These are phyloP conservation scores for Botryotinia narcissicola DNA, from an alignment of 2,329 filamentous ascomycete species.

Conservation along the genomic window DNA sequence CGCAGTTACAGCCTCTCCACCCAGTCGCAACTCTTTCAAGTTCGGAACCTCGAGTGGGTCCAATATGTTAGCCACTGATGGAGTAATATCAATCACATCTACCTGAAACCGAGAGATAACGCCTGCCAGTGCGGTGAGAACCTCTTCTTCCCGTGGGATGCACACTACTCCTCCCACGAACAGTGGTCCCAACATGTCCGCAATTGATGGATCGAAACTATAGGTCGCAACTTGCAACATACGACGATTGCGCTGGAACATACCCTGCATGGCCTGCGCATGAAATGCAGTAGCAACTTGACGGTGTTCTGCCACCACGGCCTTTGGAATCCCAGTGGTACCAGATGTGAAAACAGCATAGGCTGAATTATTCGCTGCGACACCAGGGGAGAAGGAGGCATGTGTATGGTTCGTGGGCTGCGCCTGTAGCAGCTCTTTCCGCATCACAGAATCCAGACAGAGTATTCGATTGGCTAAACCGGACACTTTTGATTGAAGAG, in stretches of 20 bases:
- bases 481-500: neutral
- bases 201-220: conserved; percentile 26
- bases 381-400: neutral
- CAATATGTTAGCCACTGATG: neutral
- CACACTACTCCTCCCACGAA: conserved; percentile 27
- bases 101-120: neutral
- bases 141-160: conserved; percentile 26
- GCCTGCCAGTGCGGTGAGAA: neutral
- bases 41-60: neutral
- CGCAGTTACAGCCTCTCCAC: neutral
- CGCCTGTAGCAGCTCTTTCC: neutral
- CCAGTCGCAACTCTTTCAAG: neutral
- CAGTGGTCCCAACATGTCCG: conserved; percentile 27
- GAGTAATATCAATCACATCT: neutral
- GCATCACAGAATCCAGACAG: neutral
- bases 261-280: conserved; percentile 10
- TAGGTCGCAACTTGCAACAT: conserved; percentile 25
- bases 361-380: neutral
- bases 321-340: conserved; percentile 21
- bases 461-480: neutral
- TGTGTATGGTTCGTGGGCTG: neutral
- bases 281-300: conserved; percentile 2
- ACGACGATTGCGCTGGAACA: conserved; percentile 16
- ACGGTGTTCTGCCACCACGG: conserved; percentile 4
- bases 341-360: neutral